These are phyloP conservation scores for Circinella umbellata DNA, from an alignment of 371 early-diverging fungal species.

Conservation along the genomic window DNA sequence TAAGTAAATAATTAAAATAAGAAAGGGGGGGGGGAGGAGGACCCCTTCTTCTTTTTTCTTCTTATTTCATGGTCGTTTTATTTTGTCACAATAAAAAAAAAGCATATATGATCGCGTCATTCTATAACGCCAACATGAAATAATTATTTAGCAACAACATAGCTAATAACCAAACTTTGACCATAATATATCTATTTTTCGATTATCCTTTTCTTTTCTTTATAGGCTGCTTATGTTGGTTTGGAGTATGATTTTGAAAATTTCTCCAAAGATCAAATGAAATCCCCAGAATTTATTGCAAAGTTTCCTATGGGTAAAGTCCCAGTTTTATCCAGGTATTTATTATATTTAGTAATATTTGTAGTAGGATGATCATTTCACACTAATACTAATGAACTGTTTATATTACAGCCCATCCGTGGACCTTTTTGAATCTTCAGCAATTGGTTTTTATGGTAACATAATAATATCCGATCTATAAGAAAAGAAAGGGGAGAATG, in stretches of 20 bases:
- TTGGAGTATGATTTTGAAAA: constrained; percentile 70
- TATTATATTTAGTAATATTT: constrained; percentile 30
- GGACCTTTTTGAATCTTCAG: constrained; percentile 79
- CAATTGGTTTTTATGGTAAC: constrained; percentile 83
- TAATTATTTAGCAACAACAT: too few relatives aligned
- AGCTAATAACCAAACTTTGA: too few relatives aligned
- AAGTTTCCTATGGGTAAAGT: constrained; percentile 87
- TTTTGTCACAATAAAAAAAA: too few relatives aligned
- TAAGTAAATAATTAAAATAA: constrained; percentile 3
- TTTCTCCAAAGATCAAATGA: constrained; percentile 30
- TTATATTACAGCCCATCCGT: constrained; percentile 23
- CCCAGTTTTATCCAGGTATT: constrained; percentile 78
- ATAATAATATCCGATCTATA: too few relatives aligned
- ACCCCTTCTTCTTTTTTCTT: background rate
- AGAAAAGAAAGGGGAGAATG: too few relatives aligned
- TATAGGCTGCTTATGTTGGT: constrained; percentile 70
- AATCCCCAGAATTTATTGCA: constrained; percentile 75
- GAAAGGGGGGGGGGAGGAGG: too few relatives aligned
- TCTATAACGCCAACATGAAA: too few relatives aligned
- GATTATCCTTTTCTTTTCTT: too few relatives aligned
- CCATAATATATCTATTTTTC: too few relatives aligned
- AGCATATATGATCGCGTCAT: too few relatives aligned
- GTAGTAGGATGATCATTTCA: background rate
- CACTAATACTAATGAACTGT: too few relatives aligned
- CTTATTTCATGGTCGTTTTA: too few relatives aligned